Percentiles rank a stretch among this genome's conserved stretches.
phyloP scores from a whole-genome alignment of 306 rosid species.

The Lathyrus sativus region DNA sequence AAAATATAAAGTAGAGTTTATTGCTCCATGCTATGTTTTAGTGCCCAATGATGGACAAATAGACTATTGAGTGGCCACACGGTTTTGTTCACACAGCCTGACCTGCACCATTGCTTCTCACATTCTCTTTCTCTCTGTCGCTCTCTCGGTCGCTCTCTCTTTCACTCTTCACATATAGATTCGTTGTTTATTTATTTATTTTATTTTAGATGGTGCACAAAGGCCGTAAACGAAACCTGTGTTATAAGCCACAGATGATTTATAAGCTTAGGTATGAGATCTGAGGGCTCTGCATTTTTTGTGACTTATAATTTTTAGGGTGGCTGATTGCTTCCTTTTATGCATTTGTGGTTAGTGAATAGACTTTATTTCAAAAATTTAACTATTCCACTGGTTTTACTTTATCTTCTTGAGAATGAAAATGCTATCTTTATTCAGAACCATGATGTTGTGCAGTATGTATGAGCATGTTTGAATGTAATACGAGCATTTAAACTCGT shows the following conservation, averaged over 20 bases:
- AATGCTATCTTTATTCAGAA: neutral
- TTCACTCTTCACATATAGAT: neutral
- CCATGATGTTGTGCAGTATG: neutral
- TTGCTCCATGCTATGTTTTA: neutral
- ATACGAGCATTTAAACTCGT: neutral
- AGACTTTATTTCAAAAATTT: neutral
- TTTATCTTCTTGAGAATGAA: neutral
- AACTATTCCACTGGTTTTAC: neutral
- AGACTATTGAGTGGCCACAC: slow-evolving; percentile 23
- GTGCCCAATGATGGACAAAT: slow-evolving; percentile 46
- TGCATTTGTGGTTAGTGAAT: neutral
- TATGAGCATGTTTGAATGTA: neutral
- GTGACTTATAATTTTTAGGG: neutral
- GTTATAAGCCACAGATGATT: slow-evolving; percentile 28
- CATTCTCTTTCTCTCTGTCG: neutral
- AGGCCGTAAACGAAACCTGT: slow-evolving; percentile 31
- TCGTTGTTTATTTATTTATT: neutral
- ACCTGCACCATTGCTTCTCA: slow-evolving; percentile 5
- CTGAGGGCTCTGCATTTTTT: slow-evolving; percentile 35
- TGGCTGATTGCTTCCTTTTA: neutral
- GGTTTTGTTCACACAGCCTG: slow-evolving; percentile 26
- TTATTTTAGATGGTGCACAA: slow-evolving; percentile 31
- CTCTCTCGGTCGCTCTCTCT: slow-evolving; percentile 10
- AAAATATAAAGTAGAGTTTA: neutral
- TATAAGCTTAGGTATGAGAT: slow-evolving; percentile 29